Evolutionary conservation across 306 rosid genomes (phyloP).

Genomic region (Ceratonia siliqua): DNA sequence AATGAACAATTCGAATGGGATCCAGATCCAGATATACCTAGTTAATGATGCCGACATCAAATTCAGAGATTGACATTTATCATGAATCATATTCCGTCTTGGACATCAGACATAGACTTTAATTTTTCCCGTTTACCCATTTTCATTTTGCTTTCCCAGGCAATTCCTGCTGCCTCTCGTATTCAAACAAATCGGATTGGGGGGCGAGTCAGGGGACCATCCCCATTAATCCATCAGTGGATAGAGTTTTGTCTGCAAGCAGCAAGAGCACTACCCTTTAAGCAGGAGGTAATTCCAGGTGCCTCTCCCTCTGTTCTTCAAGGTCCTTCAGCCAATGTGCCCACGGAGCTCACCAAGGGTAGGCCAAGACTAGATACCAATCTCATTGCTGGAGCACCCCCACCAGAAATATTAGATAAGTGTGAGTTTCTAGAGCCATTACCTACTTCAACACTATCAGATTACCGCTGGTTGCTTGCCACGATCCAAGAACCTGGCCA

Average conservation of each 20-base stretch:
- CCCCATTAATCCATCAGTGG: constrained; percentile 90
- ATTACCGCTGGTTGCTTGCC: constrained; percentile 64
- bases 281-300: constrained; percentile 90
- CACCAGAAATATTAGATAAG: constrained; percentile 59
- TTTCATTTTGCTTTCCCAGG: constrained; percentile 46
- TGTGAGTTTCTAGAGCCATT: constrained; percentile 91
- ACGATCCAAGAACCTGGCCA: constrained; percentile 50
- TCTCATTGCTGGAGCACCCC: constrained; percentile 79
- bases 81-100: constrained; percentile 4
- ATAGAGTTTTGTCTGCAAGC: constrained; percentile 92
- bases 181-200: constrained; percentile 66
- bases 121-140: background rate
- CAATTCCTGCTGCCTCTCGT: constrained; percentile 72
- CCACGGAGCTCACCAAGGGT: constrained; percentile 61
- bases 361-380: constrained; percentile 76
- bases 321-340: constrained; percentile 38
- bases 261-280: constrained; percentile 79
- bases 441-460: constrained; percentile 52
- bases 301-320: constrained; percentile 69
- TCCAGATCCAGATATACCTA: background rate
- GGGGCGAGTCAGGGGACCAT: constrained; percentile 83
- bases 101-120: background rate
- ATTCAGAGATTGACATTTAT: background rate
- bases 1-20: background rate
- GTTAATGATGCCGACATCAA: background rate